Base-by-base conservation (phyloP, 75 land plant species). In the Selaginella tamariscina region DNA sequence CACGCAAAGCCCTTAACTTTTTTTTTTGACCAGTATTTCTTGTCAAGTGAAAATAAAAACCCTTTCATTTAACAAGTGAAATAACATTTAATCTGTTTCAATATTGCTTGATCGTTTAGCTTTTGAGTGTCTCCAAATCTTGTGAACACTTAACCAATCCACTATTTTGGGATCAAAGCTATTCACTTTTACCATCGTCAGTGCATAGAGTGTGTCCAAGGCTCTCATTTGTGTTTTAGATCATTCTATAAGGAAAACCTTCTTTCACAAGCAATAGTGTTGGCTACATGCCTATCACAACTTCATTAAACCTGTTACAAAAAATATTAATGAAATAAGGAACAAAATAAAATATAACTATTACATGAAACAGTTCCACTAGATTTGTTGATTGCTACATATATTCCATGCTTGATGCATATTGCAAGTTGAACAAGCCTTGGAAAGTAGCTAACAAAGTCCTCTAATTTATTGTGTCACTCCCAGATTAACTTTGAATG, bases 401-500 rank as follows among this genome's bases (percentile, higher is more conserved):
- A 39, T 39, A 39, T 15, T 39, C 49, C n/a, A n/a, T n/a, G n/a
- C n/a, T n/a, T n/a, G n/a, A n/a, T n/a, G n/a, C n/a, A n/a, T n/a
- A n/a, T n/a, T n/a, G n/a, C n/a, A 39, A 5, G 49, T 39, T 39
- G 49, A 39, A 39, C 49, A 39, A 39, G 49, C 49, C 15, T 39
- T 39, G 49, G 49, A 39, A 15, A 39, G 49, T 5, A 39, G 49
- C 15, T 39, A 15, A 39, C 15, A 15, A 39, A 39, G 49, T 39
- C 49, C 15, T 39, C 49, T 15, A 39, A 5, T 39, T 39, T 15
- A 39, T 39, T 39, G 49, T 39, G 49, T 5, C 49, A 39, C n/a
- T n/a, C n/a, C n/a, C n/a, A n/a, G n/a, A n/a, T n/a, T n/a, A 39
- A 39, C 49, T 39, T 39, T 39, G 49, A n/a, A 39, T 39, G 49